A percentile compares a stretch with the other conserved stretches of the same genome.
These are phyloP conservation scores for Sapria himalayana DNA, from an alignment of 345 rosid species.

Conservation along the genomic window DNA sequence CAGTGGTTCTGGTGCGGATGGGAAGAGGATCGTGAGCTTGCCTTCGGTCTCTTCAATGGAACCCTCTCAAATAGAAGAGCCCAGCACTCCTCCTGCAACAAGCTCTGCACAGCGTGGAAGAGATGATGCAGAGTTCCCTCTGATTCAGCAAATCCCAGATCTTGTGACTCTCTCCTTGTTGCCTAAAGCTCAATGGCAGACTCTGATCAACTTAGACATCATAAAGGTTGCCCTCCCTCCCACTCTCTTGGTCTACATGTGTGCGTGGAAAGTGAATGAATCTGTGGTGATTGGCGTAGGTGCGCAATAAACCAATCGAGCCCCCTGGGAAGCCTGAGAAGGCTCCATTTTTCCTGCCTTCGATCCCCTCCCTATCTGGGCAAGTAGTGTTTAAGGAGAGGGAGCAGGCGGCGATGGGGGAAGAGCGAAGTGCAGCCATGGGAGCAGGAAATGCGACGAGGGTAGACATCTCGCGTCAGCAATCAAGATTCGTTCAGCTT, in stretches of 20 bases:
- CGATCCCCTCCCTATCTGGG: conserved; percentile 69
- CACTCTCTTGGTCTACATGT: background rate
- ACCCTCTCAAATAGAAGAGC: conserved; percentile 29
- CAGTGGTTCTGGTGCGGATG: conserved; percentile 56
- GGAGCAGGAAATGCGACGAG: conserved; percentile 12
- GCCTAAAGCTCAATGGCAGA: conserved; percentile 96
- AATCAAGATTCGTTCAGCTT: conserved; percentile 33
- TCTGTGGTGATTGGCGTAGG: conserved; percentile 20
- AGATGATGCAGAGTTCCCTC: no score
- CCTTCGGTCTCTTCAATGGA: conserved; percentile 53
- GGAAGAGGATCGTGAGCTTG: conserved; percentile 45
- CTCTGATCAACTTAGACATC: conserved; percentile 80
- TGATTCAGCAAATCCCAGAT: conserved; percentile 51
- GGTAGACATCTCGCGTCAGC: conserved; percentile 14
- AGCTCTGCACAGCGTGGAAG: no score
- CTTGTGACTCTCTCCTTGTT: conserved; percentile 75
- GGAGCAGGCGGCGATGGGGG: conserved; percentile 22
- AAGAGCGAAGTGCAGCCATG: no score
- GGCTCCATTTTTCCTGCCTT: conserved; percentile 88
- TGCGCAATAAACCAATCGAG: conserved; percentile 77
- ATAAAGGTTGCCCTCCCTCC: conserved; percentile 39
- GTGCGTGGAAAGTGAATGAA: background rate
- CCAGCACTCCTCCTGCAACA: conserved; percentile 16
- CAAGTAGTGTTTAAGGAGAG: conserved; percentile 51
- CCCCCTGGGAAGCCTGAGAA: conserved; percentile 79